phyloP scores from a whole-genome alignment of 169 alveolate species.

The Plasmodium vivax region DNA sequence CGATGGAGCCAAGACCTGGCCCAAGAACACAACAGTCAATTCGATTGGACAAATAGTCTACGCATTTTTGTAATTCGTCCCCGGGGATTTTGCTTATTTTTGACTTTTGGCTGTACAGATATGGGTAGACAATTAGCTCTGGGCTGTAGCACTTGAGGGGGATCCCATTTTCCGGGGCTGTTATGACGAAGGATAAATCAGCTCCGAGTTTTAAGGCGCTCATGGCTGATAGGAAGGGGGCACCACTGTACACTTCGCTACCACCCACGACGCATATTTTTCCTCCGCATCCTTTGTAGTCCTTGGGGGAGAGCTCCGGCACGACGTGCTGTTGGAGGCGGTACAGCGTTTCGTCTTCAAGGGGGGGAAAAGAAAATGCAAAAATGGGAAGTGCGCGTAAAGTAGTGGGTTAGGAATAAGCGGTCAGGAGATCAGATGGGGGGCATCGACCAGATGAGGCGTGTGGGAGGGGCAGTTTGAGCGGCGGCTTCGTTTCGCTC shows the following conservation, averaged over 20 bases:
- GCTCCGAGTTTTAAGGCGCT: conserved; percentile 92
- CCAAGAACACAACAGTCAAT: conserved; percentile 90
- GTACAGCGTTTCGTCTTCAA: conserved; percentile 27
- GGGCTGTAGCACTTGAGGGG: conserved; percentile 94
- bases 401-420: not conserved
- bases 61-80: conserved; percentile 56
- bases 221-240: conserved; percentile 93
- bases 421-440: not conserved
- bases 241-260: conserved; percentile 92
- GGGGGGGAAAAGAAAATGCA: not conserved
- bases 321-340: not conserved
- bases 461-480: not conserved
- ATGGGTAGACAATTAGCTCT: conserved; percentile 93
- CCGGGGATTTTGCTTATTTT: conserved; percentile 21
- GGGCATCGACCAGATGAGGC: not conserved
- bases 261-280: conserved; percentile 93
- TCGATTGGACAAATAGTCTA: conserved; percentile 79
- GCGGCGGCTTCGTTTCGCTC: not conserved
- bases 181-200: conserved; percentile 91
- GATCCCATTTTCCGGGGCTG: conserved; percentile 89
- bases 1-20: conserved; percentile 93
- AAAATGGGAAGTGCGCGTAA: not conserved
- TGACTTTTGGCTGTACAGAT: conserved; percentile 59
- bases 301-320: conserved; percentile 10
- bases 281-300: conserved; percentile 43